These are phyloP conservation scores for Penicillium desertorum DNA, from an alignment of 495 filamentous ascomycete species.

Conservation along the genomic window DNA sequence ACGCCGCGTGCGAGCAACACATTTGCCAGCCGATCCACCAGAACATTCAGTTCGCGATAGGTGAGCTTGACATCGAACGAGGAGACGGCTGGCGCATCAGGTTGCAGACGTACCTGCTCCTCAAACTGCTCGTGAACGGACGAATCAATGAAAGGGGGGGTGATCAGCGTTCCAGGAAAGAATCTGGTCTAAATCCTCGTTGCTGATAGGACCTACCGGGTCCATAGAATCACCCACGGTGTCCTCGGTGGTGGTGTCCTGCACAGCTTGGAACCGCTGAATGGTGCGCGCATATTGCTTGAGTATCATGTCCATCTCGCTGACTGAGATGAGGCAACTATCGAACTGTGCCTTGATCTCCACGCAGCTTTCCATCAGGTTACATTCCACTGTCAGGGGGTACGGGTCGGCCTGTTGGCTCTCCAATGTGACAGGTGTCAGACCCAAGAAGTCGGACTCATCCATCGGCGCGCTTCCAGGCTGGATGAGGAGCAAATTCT, in stretches of 20 bases:
- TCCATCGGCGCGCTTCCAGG: conserved; percentile 33
- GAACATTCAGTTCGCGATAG: conserved; percentile 46
- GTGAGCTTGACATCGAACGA: conserved; percentile 54
- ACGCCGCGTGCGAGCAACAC: conserved; percentile 26
- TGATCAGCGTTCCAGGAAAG: conserved; percentile 2
- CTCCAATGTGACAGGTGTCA: conserved; percentile 34
- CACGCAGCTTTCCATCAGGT: neutral
- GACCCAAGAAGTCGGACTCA: conserved; percentile 52
- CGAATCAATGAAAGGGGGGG: neutral
- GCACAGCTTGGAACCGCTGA: neutral
- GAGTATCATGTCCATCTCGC: conserved; percentile 1
- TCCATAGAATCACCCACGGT: neutral
- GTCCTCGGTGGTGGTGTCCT: conserved; percentile 2
- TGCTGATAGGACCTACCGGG: neutral
- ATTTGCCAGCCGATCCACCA: conserved; percentile 30
- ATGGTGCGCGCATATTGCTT: conserved; percentile 8
- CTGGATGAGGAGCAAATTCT: neutral
- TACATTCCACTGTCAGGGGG: conserved; percentile 1
- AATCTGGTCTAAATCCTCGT: conserved; percentile 4
- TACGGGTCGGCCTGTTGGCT: conserved; percentile 2
- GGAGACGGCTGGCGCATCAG: conserved; percentile 32
- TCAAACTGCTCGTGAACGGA: conserved; percentile 40
- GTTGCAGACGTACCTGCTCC: conserved; percentile 24
- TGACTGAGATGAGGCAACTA: neutral
- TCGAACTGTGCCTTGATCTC: conserved; percentile 6